These are phyloP conservation scores for Delonix regia DNA, from an alignment of 306 rosid genomes.

Conservation along the genomic window DNA sequence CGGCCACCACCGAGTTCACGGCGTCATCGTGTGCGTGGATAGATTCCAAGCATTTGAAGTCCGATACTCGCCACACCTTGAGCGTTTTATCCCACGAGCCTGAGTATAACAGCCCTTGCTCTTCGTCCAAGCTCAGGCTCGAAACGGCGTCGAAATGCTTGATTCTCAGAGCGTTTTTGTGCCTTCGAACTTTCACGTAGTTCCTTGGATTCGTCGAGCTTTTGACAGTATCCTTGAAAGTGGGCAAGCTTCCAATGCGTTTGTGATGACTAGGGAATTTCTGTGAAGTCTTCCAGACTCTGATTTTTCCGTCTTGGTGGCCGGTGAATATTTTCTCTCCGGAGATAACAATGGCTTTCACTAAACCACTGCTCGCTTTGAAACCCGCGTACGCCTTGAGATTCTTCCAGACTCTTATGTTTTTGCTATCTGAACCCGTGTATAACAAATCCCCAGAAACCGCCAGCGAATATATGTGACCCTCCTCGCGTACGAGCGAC, in stretches of 20 bases:
- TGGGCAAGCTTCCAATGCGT: slow-evolving; percentile 65
- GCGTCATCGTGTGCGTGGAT: slow-evolving; percentile 68
- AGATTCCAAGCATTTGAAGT: slow-evolving; percentile 64
- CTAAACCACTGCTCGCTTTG: slow-evolving; percentile 67
- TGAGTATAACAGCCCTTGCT: slow-evolving; percentile 59
- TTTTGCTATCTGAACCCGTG: slow-evolving; percentile 76
- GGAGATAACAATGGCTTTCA: slow-evolving; percentile 58
- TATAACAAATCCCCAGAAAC: slow-evolving; percentile 62
- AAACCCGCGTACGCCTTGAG: slow-evolving; percentile 57
- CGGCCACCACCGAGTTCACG: slow-evolving; percentile 58
- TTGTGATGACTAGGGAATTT: slow-evolving; percentile 30
- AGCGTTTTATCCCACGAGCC: slow-evolving; percentile 74
- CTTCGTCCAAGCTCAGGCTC: slow-evolving; percentile 62
- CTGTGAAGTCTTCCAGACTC: slow-evolving; percentile 57
- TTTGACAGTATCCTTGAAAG: slow-evolving; percentile 51
- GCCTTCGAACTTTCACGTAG: slow-evolving; percentile 58
- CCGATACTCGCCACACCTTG: slow-evolving; percentile 65
- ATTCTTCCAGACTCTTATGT: slow-evolving; percentile 77
- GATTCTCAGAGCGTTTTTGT: slow-evolving; percentile 46
- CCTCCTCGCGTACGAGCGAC: slow-evolving; percentile 62
- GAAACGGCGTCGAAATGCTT: slow-evolving; percentile 71
- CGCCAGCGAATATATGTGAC: slow-evolving; percentile 73
- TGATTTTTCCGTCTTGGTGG: slow-evolving; percentile 78
- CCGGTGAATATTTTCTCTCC: slow-evolving; percentile 66
- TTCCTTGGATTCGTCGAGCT: slow-evolving; percentile 61